phyloP scores from a whole-genome alignment of 768 basidiomycete genomes.

The Phanerodontia chrysosporium region DNA sequence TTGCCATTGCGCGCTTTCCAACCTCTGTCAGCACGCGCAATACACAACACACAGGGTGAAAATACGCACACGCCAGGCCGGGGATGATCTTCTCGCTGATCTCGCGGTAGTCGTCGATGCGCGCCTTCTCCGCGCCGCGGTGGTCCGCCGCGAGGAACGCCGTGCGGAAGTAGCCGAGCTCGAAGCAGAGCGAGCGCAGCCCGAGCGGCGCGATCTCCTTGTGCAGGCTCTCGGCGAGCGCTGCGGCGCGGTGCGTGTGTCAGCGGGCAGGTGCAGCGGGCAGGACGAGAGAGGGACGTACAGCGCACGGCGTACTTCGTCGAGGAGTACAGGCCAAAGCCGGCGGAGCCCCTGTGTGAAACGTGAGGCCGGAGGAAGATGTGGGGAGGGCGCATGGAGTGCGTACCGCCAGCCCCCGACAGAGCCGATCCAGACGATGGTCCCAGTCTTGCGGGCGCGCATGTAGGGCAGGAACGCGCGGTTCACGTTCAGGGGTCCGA shows the following conservation, averaged over 20 bases:
- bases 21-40: neutral
- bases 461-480: slow-evolving; percentile 46
- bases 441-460: slow-evolving; percentile 38
- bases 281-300: slow-evolving; percentile 18
- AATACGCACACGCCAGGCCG: neutral
- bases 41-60: neutral
- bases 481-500: slow-evolving; percentile 41
- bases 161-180: slow-evolving; percentile 13
- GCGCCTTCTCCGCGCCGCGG: neutral
- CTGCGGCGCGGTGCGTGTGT: slow-evolving; percentile 17
- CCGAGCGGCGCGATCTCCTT: slow-evolving; percentile 17
- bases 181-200: slow-evolving; percentile 10
- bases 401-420: slow-evolving; percentile 19
- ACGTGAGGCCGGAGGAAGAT: slow-evolving; percentile 4
- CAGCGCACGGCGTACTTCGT: slow-evolving; percentile 37
- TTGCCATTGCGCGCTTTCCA: slow-evolving; percentile 13
- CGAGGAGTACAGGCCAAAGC: slow-evolving; percentile 30
- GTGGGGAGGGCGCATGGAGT: neutral
- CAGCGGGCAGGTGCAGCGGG: slow-evolving; percentile 10
- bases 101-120: slow-evolving; percentile 18
- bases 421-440: slow-evolving; percentile 42
- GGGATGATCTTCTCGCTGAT: slow-evolving; percentile 10
- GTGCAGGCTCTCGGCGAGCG: slow-evolving; percentile 21
- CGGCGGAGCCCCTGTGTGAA: slow-evolving; percentile 13
- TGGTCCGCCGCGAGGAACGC: slow-evolving; percentile 9